Evolutionary conservation across 2,329 filamentous ascomycete species (phyloP), one percentile per base, ranked within the genome.

Genomic region (Botryotinia narcissicola): DNA sequence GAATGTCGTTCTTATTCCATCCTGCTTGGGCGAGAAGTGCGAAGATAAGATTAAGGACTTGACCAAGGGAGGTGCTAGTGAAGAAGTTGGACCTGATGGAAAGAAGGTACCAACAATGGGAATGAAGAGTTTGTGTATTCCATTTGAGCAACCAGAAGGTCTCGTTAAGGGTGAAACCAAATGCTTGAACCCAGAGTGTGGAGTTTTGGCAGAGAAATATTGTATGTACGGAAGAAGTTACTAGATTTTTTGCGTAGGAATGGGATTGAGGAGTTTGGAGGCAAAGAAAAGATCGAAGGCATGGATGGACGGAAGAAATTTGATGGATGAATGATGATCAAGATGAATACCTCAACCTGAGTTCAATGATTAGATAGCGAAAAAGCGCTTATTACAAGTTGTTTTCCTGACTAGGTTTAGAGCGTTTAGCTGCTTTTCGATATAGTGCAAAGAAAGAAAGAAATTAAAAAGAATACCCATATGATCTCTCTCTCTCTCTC

Each of bases 1-100:
- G 88, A 97, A 98, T 81, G 91, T 98, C 61, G 91, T 97, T 61
- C 86, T 98, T 74, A 97, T 98, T 77, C 95, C 95, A 71, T 93
- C 94, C 86, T 99, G 97, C 82, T 86, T 95, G 75, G 92, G 89
- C 51, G 84, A 85, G 77, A 90, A 93, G 82, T 98, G 95, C 81
- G 95, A 98, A 84, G 95, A 98, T 79, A 90, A 93, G 82, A 94
- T 98, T 85, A 98, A 98, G 89, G 94, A 97, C 73, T 87, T 95
- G 81, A 97, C 93, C 76, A 93, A 92, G 61, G 91, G 92, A 76
- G 92, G 91, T 78, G 91, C 90, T 73, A 87, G 90, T 72, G 89
- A 85, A 42, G 83, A 84, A 12, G 79, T 81, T 29, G 81, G 80
- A 18, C 79, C 78, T 16, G 78, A 75, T 32, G 75, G 81, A 73